Conservation (phyloP, 495 filamentous ascomycete genomes). For the Bacidia rubella region DNA sequence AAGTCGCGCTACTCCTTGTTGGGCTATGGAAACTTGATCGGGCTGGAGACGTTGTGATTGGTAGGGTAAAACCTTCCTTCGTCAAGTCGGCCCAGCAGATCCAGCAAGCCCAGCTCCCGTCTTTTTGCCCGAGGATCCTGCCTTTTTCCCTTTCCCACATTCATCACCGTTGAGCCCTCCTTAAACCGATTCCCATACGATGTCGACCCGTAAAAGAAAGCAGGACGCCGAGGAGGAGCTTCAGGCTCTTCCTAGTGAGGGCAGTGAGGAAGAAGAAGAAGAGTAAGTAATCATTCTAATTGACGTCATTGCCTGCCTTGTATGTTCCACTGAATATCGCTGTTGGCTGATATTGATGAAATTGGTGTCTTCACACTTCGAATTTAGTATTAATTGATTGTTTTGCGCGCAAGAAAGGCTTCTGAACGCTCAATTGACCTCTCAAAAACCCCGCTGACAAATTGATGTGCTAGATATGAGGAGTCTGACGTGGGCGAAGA, state of each 20-base stretch:
- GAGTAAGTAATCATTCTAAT: constrained; percentile 35
- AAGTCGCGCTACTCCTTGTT: too few species aligned
- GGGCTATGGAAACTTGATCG: too few species aligned
- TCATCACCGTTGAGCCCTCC: background rate
- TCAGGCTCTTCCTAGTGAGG: constrained; percentile 46
- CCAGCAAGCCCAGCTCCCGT: background rate
- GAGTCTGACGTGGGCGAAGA: constrained; percentile 36
- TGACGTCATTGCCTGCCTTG: constrained; percentile 17
- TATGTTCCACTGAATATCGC: constrained; percentile 3
- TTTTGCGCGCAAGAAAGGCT: too few species aligned
- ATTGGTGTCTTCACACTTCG: background rate
- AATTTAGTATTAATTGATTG: constrained; percentile 3
- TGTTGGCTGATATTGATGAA: constrained; percentile 3
- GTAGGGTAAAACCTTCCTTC: background rate
- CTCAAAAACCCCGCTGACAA: background rate
- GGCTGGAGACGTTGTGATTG: too few species aligned
- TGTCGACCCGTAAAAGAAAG: constrained; percentile 57
- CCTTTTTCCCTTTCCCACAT: background rate
- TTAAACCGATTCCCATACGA: constrained; percentile 16
- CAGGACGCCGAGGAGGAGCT: constrained; percentile 48
- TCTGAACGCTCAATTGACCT: too few species aligned
- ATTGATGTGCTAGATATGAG: constrained; percentile 29
- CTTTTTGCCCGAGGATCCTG: background rate
- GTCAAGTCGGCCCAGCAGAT: background rate
- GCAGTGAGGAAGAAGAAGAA: constrained; percentile 50